Conservation (phyloP, 2,329 filamentous ascomycete genomes). For the Calonectria montana region DNA sequence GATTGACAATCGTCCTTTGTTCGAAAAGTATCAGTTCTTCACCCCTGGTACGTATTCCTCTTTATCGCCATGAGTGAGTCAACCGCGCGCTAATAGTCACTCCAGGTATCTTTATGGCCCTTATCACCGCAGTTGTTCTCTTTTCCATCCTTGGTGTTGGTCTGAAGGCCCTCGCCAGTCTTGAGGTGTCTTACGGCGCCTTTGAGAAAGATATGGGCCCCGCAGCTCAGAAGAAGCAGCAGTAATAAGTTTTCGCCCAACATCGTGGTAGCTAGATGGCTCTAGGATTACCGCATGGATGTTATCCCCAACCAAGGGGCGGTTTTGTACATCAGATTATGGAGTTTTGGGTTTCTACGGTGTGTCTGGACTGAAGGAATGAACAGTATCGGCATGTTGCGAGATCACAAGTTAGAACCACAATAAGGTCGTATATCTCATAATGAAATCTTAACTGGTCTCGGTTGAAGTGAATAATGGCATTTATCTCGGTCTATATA, state of each 20-base stretch:
- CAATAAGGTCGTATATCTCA: conserved; percentile 25
- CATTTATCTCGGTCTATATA: conserved; percentile 21
- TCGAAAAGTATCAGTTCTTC: conserved; percentile 95
- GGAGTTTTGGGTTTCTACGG: conserved; percentile 44
- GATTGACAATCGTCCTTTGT: conserved; percentile 67
- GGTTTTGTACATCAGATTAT: conserved; percentile 45
- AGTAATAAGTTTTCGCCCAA: conserved; percentile 38
- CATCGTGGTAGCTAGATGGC: conserved; percentile 3
- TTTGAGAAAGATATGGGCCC: conserved; percentile 97
- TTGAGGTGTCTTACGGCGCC: conserved; percentile 92
- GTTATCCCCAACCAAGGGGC: conserved; percentile 16
- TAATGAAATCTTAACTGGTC: conserved; percentile 2
- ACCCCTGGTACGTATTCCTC: conserved; percentile 73
- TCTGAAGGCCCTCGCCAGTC: conserved; percentile 78
- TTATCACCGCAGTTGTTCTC: conserved; percentile 77
- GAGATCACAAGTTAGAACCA: conserved; percentile 34
- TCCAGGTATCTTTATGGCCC: conserved; percentile 87
- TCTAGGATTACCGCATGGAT: conserved; percentile 26
- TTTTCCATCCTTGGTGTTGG: conserved; percentile 83
- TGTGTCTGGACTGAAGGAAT: conserved; percentile 38
- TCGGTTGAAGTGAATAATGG: conserved; percentile 21
- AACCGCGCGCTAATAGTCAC: conserved; percentile 19
- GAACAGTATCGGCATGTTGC: conserved; percentile 37
- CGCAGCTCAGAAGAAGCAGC: conserved; percentile 83
- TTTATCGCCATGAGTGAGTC: too few relatives aligned